Evolutionary conservation across 2,329 filamentous ascomycete species (phyloP), one percentile per base, ranked within the genome.

Genomic region (Trichoderma sp.): DNA sequence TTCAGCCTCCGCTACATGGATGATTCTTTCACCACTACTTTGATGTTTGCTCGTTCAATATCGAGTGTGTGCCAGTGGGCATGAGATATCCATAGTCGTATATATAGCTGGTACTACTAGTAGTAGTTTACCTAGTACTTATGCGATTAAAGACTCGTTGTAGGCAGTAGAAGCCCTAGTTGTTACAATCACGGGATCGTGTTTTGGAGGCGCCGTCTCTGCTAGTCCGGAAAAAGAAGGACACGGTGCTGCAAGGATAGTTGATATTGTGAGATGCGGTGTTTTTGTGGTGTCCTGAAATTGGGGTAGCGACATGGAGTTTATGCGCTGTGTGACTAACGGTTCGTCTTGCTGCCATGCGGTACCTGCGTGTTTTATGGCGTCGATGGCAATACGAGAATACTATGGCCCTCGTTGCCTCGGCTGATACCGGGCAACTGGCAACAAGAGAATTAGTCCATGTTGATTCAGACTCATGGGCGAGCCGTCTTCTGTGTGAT

Each of bases 211-310:
- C 40, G 21, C 24, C 56, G 31, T 31, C 29, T 24, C 47, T 63
- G 58, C 68, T 70, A 70, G 56, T 47, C 68, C 68, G 37, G 63
- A 70, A 58, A n/a, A 35, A 70, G 68, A 68, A 70, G 68, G 68
- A 52, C 63, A n/a, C 31, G 62, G 61, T 67, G 66, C 68, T 8
- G 40, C 31, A 14, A 21, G 33, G 29, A 27, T 67, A 61, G 27
- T 47, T 27, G 33, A 52, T 43, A 43, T 60, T 16, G 57, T 16
- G 57, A 60, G 14, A 43, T 55, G 47, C 31, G 61, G 62, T 57
- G 62, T 47, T 56, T 56, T 55, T 43, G 35, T 66, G 43, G 40
- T 24, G 63, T 47, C 21, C 21, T 55, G 16, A 56, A 56, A 56
- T 64, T 64, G 47, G 60, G 10, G n/a, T 24, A 33, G 63, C 52